Evolutionary conservation across 352 stramenopile species (phyloP).

Genomic region (Phytophthora foliorum): DNA sequence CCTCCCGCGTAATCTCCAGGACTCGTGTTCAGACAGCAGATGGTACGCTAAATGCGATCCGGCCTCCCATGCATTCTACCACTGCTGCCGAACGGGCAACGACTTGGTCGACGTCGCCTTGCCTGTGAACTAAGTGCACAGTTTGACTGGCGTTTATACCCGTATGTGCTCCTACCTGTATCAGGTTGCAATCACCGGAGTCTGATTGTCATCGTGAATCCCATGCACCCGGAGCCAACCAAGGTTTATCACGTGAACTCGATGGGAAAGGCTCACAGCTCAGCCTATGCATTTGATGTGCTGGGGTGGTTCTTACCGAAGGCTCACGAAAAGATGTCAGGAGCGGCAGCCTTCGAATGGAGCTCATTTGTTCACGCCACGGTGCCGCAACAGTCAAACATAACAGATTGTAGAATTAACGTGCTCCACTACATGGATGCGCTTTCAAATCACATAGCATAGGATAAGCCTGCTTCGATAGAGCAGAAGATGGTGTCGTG

Average conservation of each 20-base stretch:
- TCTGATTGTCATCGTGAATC: background rate
- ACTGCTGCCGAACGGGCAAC: no score
- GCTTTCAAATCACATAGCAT: background rate
- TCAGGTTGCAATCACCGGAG: background rate
- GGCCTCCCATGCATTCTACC: no score
- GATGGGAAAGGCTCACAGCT: background rate
- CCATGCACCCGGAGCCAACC: background rate
- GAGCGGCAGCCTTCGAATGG: background rate
- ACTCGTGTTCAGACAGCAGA: no score
- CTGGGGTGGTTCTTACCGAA: background rate
- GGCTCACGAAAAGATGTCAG: background rate
- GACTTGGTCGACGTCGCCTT: no score
- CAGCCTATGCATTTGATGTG: background rate
- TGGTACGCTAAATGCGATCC: no score
- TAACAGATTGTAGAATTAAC: background rate
- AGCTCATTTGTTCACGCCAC: background rate
- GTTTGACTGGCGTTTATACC: no score
- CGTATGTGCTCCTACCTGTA: background rate
- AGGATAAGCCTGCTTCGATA: background rate
- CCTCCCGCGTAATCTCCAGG: no score
- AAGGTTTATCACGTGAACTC: background rate
- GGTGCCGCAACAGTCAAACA: background rate
- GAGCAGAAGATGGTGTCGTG: background rate
- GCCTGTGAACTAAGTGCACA: no score
- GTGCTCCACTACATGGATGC: background rate